Conservation (phyloP, 2,329 filamentous ascomycete genomes). For the Pseudogymnoascus sp. region DNA sequence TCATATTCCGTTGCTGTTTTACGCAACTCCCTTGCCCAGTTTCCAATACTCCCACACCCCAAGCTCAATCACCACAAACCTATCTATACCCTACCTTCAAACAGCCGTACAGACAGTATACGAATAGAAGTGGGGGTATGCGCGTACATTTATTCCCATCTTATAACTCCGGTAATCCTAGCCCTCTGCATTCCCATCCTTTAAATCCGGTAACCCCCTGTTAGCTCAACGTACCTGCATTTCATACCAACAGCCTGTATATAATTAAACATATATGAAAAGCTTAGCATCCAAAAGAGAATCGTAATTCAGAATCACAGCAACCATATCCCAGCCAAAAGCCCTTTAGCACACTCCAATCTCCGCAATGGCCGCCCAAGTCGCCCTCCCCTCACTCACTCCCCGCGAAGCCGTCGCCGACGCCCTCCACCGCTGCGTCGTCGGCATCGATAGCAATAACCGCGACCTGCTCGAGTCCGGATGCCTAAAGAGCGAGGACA, state of each 20-base stretch:
- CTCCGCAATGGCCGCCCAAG: background rate
- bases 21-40: background rate
- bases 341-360: background rate
- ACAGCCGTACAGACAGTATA: background rate
- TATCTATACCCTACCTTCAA: background rate
- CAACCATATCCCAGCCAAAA: background rate
- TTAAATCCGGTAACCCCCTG: background rate
- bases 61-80: background rate
- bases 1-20: background rate
- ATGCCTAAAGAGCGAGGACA: conserved; percentile 14
- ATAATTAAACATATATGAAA: background rate
- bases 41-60: background rate
- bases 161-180: background rate
- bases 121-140: background rate
- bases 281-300: background rate
- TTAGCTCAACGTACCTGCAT: background rate
- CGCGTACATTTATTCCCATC: background rate
- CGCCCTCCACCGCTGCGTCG: conserved; percentile 21
- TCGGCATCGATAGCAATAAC: conserved; percentile 22
- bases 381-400: conserved; percentile 17
- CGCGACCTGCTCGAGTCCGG: conserved; percentile 21
- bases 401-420: conserved; percentile 24
- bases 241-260: background rate
- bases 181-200: background rate
- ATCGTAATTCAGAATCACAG: background rate